A percentile compares a stretch with the other conserved stretches of the same genome.
Conservation (phyloP, 441 rosid species). For the Populus hybrid region DNA sequence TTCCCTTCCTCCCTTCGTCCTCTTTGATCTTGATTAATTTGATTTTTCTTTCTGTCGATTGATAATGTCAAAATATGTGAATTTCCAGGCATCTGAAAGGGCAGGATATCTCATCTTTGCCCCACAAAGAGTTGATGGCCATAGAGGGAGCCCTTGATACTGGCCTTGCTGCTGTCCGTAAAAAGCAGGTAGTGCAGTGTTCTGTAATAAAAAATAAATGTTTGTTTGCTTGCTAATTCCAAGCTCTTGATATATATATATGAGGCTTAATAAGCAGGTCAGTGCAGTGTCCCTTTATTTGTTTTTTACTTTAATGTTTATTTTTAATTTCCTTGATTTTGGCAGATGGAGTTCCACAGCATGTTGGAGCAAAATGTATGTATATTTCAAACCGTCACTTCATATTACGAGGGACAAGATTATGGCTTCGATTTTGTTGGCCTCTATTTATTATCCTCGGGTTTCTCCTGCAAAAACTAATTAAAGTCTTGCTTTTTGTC, state of each 20-base stretch:
- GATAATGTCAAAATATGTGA: background rate
- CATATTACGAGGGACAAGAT: background rate
- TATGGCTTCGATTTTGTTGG: background rate
- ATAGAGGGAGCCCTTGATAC: constrained; percentile 65
- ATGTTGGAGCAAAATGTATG: constrained; percentile 58
- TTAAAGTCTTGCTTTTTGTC: background rate
- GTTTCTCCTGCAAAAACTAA: background rate
- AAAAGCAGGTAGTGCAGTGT: constrained; percentile 40
- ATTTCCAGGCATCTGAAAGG: constrained; percentile 75
- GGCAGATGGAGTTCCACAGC: constrained; percentile 48
- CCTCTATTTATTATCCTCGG: background rate
- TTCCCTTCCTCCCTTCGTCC: background rate
- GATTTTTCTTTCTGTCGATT: background rate
- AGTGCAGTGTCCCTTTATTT: background rate
- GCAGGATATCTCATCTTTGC: constrained; percentile 67
- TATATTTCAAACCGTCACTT: background rate
- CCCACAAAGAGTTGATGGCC: constrained; percentile 51
- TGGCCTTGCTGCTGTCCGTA: constrained; percentile 56
- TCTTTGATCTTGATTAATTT: background rate
- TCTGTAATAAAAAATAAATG: background rate
- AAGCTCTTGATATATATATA: background rate
- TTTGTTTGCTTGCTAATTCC: background rate
- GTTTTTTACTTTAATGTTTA: background rate
- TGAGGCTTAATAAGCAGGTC: background rate
- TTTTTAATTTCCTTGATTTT: background rate